Evolutionary conservation across 192 early-diverging fungal genomes (phyloP), one percentile per base, ranked within the genome.

Genomic region (Mortierella alpina): DNA sequence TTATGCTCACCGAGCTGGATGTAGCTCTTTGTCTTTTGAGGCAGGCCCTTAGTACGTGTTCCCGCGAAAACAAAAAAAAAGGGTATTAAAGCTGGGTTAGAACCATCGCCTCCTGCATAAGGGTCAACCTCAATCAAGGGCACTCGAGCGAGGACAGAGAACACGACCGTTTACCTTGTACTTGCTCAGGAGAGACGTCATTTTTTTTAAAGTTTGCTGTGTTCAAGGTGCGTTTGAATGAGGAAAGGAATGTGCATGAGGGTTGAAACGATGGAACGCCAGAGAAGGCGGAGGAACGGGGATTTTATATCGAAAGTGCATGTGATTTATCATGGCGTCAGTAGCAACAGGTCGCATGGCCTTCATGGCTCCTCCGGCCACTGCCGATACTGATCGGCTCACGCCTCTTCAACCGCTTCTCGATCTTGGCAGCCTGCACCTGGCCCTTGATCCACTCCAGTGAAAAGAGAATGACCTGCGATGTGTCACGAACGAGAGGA

Each of bases 21-120:
- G 68, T 70, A 70, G 68, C 60, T 70, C 44, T 48, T 44, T 13
- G 68, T 41, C 49, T 53, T 61, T 61, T 70, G 68, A 49, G 68
- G 68, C 58, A 70, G 18, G 49, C 56, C 57, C 60, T 52, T 0
- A 51, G 22, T 49, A 40, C 14, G 20, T 10, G n/a, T 3, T 40
- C 10, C 3, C 23, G 45, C 14, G 14, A 55, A 59, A 41, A 59
- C 31, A 60, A 18, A 57, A 20, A 57, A 45, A 45, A 44, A 57
- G 10, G 57, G 20, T 12, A 15, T 13, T 8, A 49, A 49, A 23
- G 6, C 17, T n/a, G n/a, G 7, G 48, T 23, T 31, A 40, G 39
- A 59, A 18, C 6, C 20, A 48, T 22, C 45, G 61, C 20, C 59
- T 12, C 14, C 31, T 51, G 11, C 17, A n/a, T 15, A 4, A 31